Evolutionary conservation across 129 eudicot species (phyloP), one percentile per base, ranked within the genome.

Genomic region (Artemisia tridentata): DNA sequence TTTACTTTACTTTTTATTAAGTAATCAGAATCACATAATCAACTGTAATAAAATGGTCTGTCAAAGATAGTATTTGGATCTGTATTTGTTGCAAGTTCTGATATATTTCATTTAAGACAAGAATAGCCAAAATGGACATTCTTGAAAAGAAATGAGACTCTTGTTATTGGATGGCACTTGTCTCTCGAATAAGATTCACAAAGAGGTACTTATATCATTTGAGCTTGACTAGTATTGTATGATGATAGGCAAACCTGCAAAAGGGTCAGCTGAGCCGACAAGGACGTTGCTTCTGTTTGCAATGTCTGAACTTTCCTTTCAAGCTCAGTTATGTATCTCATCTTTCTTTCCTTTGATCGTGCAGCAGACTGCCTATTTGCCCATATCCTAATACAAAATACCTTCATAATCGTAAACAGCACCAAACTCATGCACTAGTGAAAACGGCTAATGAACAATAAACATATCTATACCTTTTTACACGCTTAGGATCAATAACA

Each of bases 291-390:
- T 69, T 86, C 88, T 5, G 92, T 84, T 82, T 86, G 96, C 73
- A 91, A 72, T 0, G 88, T 66, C 65, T 82, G 92, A 54, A 91
- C 72, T 75, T 86, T 83, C 76, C 91, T 83, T 72, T 91, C 93
- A 51, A 91, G 96, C 79, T 88, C 97, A 10, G 85, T 73, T 74
- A 91, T 91, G 74, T 91, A 91, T 78, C 97, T 80, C 92, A 88
- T 86, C 78, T 91, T 91, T 80, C 96, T 76, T 77, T 88, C 96
- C 79, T 91, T 91, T 16, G 97, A 91, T 75, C 96, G 80, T 53
- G 88, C 97, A 58, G 97, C 97, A 43, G 97, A 91, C 73, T 88
- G 97, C 80, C 97, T 86, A 63, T 91, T 88, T 34, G 97, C 96
- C 97, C 90, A 88, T 65, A 91, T 86, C 86, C 97, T 91, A 65